Base-by-base conservation (phyloP, 495 filamentous ascomycete species). In the Penicillium bovifimosum region DNA sequence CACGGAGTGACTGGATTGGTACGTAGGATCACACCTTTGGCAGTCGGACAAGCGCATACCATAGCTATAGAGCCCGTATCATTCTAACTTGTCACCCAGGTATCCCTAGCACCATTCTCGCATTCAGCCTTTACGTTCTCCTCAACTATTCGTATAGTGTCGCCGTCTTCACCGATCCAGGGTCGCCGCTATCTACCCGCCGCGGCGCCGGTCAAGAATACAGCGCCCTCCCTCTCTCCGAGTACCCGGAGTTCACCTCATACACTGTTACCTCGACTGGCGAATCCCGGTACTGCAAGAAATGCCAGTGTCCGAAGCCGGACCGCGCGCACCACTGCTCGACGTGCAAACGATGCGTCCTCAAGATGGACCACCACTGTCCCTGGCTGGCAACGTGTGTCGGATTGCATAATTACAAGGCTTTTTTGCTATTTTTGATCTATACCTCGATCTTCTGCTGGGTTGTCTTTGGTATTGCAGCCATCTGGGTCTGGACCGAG, bases 321-420 rank as follows among this genome's bases (percentile, higher is more conserved):
- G 95, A 97, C 70, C 91, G 93, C 27, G 83, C 95, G 31, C 93
- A 98, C 65, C 93, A 98, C 75, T 98, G 93, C 77, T 92, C 87
- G 10, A 88, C 89, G 11, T 98, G 93, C 69, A 82, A 84, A 50
- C 84, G 86, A 54, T 98, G 93, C 66, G 92, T 98, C 9, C 76
- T 97, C 63, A 97, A 97, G 72, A 98, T 98, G 93, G 93, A 98
- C 67, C 93, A 98, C 68, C 93, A 98, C 72, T 98, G 93, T 61
- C 93, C 93, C 6, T 98, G 93, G 93, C 78, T 97, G 41, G 93
- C 95, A 16, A 96, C 89, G 3, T 98, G 93, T 64, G 86, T 98
- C 41, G 95, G 95, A 20, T 71, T 98, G 50, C 79, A 82, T 60
- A 98, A 97, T 70, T 95, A 96, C 76, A 97, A 97, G 68, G 78